phyloP scores from a whole-genome alignment of 1,284 basidiomycete genomes.

The Marasmius tenuissimus region DNA sequence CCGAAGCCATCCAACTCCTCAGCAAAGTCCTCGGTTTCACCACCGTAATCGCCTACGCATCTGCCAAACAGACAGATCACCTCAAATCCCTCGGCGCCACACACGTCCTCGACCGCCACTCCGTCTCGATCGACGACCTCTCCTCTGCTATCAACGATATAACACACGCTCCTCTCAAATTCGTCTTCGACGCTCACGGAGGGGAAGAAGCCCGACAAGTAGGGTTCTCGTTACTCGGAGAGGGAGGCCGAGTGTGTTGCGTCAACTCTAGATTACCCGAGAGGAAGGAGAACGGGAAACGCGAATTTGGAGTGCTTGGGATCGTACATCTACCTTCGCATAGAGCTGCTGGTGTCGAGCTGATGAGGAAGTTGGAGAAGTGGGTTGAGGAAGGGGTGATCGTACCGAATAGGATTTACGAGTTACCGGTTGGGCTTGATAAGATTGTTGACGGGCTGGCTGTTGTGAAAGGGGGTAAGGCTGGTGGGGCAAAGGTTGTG shows the following conservation, averaged over 20 bases:
- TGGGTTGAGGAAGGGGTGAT: constrained; percentile 17
- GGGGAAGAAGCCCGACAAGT: constrained; percentile 12
- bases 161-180: background rate
- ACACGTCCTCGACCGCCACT: constrained; percentile 2
- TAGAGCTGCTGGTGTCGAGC: constrained; percentile 6
- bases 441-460: constrained; percentile 15
- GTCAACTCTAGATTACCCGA: constrained; percentile 12
- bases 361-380: constrained; percentile 12
- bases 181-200: constrained; percentile 5
- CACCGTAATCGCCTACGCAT: constrained; percentile 3
- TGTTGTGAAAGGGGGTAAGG: constrained; percentile 10
- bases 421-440: constrained; percentile 13
- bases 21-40: constrained; percentile 1
- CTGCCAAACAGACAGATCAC: background rate
- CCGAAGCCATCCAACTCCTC: constrained; percentile 5
- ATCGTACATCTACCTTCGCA: background rate
- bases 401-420: constrained; percentile 16
- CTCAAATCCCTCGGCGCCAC: constrained; percentile 9
- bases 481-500: constrained; percentile 16
- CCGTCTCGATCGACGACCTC: background rate
- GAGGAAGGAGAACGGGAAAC: background rate
- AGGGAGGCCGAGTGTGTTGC: constrained; percentile 11
- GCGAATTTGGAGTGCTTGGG: background rate
- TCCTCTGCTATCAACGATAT: background rate
- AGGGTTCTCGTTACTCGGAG: constrained; percentile 14